phyloP scores from a whole-genome alignment of 2,329 filamentous ascomycete genomes.

The Pseudopithomyces chartarum region DNA sequence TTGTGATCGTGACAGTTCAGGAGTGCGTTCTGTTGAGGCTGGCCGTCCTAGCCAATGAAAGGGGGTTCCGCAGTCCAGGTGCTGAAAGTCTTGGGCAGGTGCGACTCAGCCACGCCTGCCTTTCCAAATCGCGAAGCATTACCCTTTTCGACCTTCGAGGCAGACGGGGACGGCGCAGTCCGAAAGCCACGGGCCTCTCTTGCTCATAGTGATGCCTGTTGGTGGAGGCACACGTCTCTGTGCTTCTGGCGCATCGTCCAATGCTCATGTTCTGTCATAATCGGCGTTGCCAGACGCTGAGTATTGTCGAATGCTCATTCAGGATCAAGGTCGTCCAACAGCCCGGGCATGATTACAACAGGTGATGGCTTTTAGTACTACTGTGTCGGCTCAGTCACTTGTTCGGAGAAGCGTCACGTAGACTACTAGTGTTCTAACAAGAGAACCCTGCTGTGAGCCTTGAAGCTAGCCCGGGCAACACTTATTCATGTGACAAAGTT shows the following conservation, averaged over 20 bases:
- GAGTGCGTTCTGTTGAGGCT: background rate
- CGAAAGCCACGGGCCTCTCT: too few species aligned
- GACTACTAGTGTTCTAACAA: too few species aligned
- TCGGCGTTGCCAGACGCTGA: background rate
- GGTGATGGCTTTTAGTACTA: too few species aligned
- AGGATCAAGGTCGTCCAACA: too few species aligned
- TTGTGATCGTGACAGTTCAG: background rate
- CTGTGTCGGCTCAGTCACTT: too few species aligned
- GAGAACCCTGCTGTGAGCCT: too few species aligned
- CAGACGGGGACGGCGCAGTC: slow-evolving; percentile 1
- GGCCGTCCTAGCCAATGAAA: background rate
- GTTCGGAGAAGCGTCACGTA: too few species aligned
- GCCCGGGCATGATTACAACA: too few species aligned
- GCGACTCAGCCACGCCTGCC: slow-evolving; percentile 2
- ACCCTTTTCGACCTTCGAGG: background rate
- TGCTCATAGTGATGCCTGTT: background rate
- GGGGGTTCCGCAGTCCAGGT: background rate
- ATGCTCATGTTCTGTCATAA: background rate
- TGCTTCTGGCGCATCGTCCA: background rate
- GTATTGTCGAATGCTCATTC: too few species aligned
- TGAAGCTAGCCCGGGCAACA: too few species aligned
- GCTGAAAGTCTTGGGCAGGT: background rate
- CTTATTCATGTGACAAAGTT: too few species aligned
- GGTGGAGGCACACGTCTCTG: background rate
- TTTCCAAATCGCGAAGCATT: background rate